Base-by-base conservation (phyloP, 2,329 filamentous ascomycete genomes). In the Chaetomium globosum region DNA sequence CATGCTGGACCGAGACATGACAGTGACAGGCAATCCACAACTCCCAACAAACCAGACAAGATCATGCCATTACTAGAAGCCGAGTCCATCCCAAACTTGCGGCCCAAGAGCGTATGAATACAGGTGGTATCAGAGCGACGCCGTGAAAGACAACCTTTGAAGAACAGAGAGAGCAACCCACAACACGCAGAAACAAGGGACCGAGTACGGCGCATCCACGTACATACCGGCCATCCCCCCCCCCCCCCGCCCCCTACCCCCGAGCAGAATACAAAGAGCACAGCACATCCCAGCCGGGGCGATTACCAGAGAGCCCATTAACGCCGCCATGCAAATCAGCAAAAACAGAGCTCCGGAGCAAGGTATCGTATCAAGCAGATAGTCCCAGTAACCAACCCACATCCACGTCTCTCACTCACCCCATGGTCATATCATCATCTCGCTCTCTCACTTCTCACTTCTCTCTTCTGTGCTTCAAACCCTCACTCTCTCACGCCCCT, bases 41-140 rank as follows among this genome's bases (percentile, higher is more conserved):
- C 36, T 1, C 12, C n/a, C 23, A 36, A 36, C 28, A 48, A 19
- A 9, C 43, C 21, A 48, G 6, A 46, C 10, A 31, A 36, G 26
- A 30, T 30, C 36, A 16, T 48, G 26, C 13, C 16, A 43, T 28
- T 16, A 43, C n/a, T 16, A 26, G 39, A 43, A 43, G 39, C 39
- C 7, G 8, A 19, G 21, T 6, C 57, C 46, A n/a, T 28, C n/a
- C 46, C 39, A 51, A 28, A 30, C 30, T 28, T n/a, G 30, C 9
- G 26, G 28, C 56, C 57, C 43, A 54, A 48, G 33, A 33, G 28
- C 49, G 30, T 57, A 63, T 26, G 60, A 60, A 52, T 66, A 60
- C 64, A 66, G 48, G 60, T 66, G 64, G 60, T 66, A 66, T 66
- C 61, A 63, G 63, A 30, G 52, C 28, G 54, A 62, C 54, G 60